Conservation (phyloP, 2,329 filamentous ascomycete species). For the Trichophyton verrucosum region DNA sequence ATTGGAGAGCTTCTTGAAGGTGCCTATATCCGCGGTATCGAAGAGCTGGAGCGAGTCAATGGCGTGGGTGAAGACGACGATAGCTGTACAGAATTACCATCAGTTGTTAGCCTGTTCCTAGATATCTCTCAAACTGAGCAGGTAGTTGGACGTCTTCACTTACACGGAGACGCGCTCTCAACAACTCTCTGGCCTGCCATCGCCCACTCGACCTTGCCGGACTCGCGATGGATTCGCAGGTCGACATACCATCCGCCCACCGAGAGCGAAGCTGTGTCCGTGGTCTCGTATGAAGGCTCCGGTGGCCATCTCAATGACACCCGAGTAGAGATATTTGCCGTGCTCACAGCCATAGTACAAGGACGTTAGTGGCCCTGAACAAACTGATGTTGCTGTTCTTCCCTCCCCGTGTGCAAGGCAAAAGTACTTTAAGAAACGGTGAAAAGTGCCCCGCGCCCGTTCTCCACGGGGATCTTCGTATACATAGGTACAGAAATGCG, state of each 20-base stretch:
- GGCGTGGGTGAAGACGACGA: conserved; percentile 28
- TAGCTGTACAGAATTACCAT: conserved; percentile 15
- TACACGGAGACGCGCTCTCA: conserved; percentile 26
- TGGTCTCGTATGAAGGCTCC: conserved; percentile 30
- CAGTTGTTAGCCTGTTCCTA: too few species aligned
- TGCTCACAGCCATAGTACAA: background rate
- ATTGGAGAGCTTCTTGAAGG: conserved; percentile 28
- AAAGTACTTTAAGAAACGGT: background rate
- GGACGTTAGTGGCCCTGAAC: background rate
- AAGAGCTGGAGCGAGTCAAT: conserved; percentile 29
- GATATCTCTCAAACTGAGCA: too few species aligned
- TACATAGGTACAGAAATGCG: background rate
- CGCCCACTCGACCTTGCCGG: conserved; percentile 31
- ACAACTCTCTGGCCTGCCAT: conserved; percentile 32
- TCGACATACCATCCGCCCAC: conserved; percentile 35
- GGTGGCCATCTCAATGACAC: conserved; percentile 35
- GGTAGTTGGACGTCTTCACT: conserved; percentile 3
- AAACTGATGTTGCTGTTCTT: too few species aligned
- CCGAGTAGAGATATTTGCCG: conserved; percentile 24
- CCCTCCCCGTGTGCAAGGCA: too few species aligned
- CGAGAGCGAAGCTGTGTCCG: conserved; percentile 34
- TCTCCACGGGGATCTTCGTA: background rate
- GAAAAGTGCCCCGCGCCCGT: background rate
- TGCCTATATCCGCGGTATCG: conserved; percentile 25
- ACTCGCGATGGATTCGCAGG: conserved; percentile 28